Evolutionary conservation across 352 stramenopile species (phyloP), one percentile per base, ranked within the genome.

Genomic region (Globisporangium middletonii): DNA sequence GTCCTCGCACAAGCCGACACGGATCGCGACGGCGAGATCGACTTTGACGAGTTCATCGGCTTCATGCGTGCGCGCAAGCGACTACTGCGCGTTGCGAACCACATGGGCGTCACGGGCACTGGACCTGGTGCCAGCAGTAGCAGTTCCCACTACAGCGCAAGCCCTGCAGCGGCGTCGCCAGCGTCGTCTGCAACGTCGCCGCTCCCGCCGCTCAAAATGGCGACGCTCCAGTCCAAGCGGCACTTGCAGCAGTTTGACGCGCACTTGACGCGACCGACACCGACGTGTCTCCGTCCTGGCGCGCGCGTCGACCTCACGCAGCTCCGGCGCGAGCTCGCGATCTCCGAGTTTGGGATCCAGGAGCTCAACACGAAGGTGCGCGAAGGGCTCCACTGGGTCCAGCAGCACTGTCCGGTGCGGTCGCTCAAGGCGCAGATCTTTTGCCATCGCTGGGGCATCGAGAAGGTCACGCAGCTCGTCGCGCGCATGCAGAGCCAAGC

Each of bases 341-440:
- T 92, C 7, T 84, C 86, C 5, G 79, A 95, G 64, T 88, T 77
- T 55, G 80, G 85, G 0, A 75, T 95, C 48, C 81, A 93, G 50
- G 68, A 86, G 47, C 70, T 94, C 11, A 84, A 92, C 47, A 55
- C 58, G 18, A 82, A 85, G 50, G 77, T 95, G 4, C 81, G 79
- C 15, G 83, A 92, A 33, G 82, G 82, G n/a, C 62, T 95, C 49
- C 79, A 92, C 19, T 95, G 86, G 86, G 86, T 93, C 4, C 83
- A 94, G 56, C 73, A 84, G 45, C 82, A 95, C 63, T 94, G 83
- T 23, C 83, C 85, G 9, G 86, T 95, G 7, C 77, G 67, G 4
- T 88, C 82, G 7, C 69, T 95, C 33, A 87, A 89, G 30, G 83
- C 86, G 2, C 86, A 95, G 57, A 65, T 94, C 33, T 94, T 89